These are phyloP conservation scores for Chrysanthemum seticuspe DNA, from an alignment of 129 eudicot genomes.

Conservation along the genomic window DNA sequence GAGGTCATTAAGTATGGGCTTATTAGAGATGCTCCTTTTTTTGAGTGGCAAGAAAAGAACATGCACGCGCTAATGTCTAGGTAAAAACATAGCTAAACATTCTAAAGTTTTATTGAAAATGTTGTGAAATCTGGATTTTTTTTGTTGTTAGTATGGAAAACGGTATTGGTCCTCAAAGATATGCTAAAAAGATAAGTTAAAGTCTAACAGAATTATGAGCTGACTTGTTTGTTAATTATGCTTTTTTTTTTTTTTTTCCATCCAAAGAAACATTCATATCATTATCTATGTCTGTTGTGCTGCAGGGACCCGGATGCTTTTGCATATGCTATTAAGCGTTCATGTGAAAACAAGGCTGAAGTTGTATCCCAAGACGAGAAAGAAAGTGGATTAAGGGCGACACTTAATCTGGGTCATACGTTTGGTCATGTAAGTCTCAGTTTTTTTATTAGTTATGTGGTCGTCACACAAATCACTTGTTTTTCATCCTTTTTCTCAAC, in stretches of 20 bases:
- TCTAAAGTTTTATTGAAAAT: no score
- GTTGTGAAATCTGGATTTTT: no score
- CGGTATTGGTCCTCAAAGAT: no score
- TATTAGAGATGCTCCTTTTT: slow-evolving; percentile 86
- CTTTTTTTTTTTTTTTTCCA: no score
- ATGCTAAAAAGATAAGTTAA: no score
- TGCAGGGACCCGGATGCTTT: slow-evolving; percentile 84
- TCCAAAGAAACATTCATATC: no score
- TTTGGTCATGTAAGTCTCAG: slow-evolving; percentile 86
- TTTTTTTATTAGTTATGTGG: background rate
- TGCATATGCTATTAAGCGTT: slow-evolving; percentile 94
- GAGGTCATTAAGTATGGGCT: slow-evolving; percentile 96
- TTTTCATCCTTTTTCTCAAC: background rate
- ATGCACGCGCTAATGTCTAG: slow-evolving; percentile 77
- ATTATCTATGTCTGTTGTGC: slow-evolving; percentile 10
- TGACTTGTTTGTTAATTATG: no score
- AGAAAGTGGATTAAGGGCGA: slow-evolving; percentile 95
- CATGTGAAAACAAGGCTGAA: slow-evolving; percentile 96
- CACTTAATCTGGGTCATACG: slow-evolving; percentile 94
- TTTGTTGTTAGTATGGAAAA: no score
- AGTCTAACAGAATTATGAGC: no score
- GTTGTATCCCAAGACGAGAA: slow-evolving; percentile 94
- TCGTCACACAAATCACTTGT: slow-evolving; percentile 4
- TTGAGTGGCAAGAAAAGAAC: slow-evolving; percentile 98
- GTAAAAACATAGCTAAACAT: slow-evolving; percentile 26